A percentile compares a stretch with the other conserved stretches of the same genome.
Evolutionary conservation across 2,329 filamentous ascomycete genomes (phyloP).

Genomic region (Graphilbum fragrans): DNA sequence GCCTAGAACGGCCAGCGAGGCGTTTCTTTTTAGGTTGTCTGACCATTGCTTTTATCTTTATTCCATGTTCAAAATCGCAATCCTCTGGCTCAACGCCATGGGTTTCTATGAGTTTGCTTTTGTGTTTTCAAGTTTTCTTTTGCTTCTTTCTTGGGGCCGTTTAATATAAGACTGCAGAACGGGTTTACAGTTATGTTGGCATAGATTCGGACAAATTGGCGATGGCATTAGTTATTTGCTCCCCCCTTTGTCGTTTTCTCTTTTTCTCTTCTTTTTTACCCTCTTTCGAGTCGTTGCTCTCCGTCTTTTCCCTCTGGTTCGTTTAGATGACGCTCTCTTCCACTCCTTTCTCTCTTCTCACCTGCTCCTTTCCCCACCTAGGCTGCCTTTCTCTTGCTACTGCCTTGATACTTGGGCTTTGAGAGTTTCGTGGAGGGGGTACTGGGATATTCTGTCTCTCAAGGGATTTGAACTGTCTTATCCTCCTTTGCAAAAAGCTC

Average conservation of each 20-base stretch:
- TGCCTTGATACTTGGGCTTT: constrained; percentile 9
- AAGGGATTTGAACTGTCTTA: too few relatives aligned
- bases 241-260: neutral
- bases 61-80: too few relatives aligned
- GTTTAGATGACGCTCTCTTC: too few relatives aligned
- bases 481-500: constrained; percentile 8
- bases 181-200: too few relatives aligned
- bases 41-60: neutral
- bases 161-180: too few relatives aligned
- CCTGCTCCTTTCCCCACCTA: neutral
- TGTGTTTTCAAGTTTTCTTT: neutral
- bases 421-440: constrained; percentile 10
- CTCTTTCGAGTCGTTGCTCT: too few relatives aligned
- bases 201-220: neutral
- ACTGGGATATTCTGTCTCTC: neutral
- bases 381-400: neutral
- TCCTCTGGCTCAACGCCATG: too few relatives aligned
- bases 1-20: neutral
- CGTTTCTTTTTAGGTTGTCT: neutral
- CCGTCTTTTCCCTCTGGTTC: too few relatives aligned
- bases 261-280: too few relatives aligned
- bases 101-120: too few relatives aligned
- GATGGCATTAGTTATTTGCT: neutral
- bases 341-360: neutral
- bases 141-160: neutral